phyloP scores from a whole-genome alignment of 805 yeast genomes.

The Schwanniomyces yamadae region DNA sequence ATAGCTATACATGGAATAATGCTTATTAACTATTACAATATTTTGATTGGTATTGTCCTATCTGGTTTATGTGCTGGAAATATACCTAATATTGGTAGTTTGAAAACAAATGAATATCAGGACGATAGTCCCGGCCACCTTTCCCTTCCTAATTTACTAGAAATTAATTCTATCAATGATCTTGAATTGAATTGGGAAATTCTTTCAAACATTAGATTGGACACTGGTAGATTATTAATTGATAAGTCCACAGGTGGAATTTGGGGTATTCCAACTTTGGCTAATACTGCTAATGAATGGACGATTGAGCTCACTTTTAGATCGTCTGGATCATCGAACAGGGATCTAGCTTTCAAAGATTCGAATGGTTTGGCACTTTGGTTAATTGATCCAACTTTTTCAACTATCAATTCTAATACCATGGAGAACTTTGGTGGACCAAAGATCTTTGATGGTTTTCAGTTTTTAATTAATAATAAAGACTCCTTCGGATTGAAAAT shows the following conservation, averaged over 20 bases:
- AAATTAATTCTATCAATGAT: constrained; percentile 19
- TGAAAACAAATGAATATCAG: too few species aligned
- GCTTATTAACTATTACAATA: too few species aligned
- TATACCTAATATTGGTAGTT: too few species aligned
- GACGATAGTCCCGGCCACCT: constrained; percentile 19
- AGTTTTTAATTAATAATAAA: constrained; percentile 52
- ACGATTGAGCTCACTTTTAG: constrained; percentile 64
- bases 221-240: constrained; percentile 54
- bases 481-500: constrained; percentile 55
- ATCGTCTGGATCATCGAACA: constrained; percentile 45
- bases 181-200: constrained; percentile 30
- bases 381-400: constrained; percentile 35
- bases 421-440: constrained; percentile 54
- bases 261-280: constrained; percentile 19
- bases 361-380: constrained; percentile 61
- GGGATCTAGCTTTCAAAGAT: constrained; percentile 25
- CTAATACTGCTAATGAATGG: constrained; percentile 36
- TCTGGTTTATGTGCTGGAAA: too few species aligned
- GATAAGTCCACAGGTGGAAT: constrained; percentile 15
- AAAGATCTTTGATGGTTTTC: constrained; percentile 58
- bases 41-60: too few species aligned
- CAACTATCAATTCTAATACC: constrained; percentile 14
- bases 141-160: constrained; percentile 38
- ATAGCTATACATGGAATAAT: too few species aligned
- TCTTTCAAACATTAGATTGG: constrained; percentile 79